phyloP scores from a whole-genome alignment of 2,329 filamentous ascomycete genomes.

The Stromatinia cepivora region DNA sequence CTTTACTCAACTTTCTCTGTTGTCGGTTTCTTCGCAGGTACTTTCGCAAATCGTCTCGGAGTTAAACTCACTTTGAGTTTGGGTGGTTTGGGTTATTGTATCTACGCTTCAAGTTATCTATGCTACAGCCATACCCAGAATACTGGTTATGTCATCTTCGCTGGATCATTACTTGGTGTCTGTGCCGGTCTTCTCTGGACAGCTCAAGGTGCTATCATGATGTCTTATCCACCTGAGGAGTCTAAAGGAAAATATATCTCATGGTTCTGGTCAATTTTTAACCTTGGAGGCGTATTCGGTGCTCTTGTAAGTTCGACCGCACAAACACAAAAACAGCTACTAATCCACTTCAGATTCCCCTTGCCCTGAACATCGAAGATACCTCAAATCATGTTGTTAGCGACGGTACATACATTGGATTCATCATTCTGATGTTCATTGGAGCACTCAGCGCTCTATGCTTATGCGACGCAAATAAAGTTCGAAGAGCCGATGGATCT shows the following conservation, averaged over 20 bases:
- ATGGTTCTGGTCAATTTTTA: constrained; percentile 94
- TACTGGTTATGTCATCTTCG: constrained; percentile 68
- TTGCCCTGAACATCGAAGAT: constrained; percentile 67
- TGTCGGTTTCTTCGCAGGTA: constrained; percentile 68
- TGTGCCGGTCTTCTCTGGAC: constrained; percentile 79
- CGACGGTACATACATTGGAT: constrained; percentile 79
- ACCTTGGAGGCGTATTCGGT: constrained; percentile 83
- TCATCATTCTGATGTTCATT: constrained; percentile 72
- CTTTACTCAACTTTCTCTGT: constrained; percentile 53
- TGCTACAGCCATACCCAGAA: constrained; percentile 29
- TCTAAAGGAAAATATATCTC: constrained; percentile 85
- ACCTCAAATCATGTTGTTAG: constrained; percentile 51
- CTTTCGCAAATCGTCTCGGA: constrained; percentile 72
- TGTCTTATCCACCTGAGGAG: constrained; percentile 78
- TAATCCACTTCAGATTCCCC: constrained; percentile 54
- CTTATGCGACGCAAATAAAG: constrained; percentile 69
- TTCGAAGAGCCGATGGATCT: constrained; percentile 68
- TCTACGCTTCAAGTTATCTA: constrained; percentile 65
- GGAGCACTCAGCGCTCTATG: constrained; percentile 67
- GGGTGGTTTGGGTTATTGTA: constrained; percentile 71
- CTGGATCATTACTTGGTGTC: constrained; percentile 72
- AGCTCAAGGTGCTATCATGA: constrained; percentile 81
- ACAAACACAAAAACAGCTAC: neutral
- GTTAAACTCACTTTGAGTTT: constrained; percentile 66
- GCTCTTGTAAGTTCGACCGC: constrained; percentile 49